These are phyloP conservation scores for Termitomyces sp. DNA, from an alignment of 768 basidiomycete genomes.

Conservation along the genomic window DNA sequence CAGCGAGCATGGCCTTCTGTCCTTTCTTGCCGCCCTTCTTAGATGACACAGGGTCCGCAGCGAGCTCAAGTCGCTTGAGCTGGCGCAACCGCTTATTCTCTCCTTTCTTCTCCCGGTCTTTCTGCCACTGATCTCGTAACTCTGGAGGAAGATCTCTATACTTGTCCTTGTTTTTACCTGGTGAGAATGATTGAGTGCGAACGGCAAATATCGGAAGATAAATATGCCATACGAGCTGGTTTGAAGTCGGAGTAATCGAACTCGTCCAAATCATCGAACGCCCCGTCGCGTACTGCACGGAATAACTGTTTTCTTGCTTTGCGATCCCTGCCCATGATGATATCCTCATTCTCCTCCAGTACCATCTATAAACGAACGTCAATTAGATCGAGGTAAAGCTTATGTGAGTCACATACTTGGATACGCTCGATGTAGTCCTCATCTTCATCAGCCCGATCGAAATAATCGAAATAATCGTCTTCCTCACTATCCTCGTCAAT, in stretches of 20 bases:
- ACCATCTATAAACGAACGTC: conserved; percentile 40
- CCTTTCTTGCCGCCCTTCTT: conserved; percentile 69
- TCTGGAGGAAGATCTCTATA: conserved; percentile 49
- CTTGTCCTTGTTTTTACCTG: conserved; percentile 50
- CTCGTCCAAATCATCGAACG: conserved; percentile 39
- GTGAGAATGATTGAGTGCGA: neutral
- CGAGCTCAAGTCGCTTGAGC: conserved; percentile 48
- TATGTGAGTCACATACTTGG: conserved; percentile 36
- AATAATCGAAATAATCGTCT: conserved; percentile 26
- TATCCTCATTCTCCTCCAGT: conserved; percentile 55
- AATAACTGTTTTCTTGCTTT: conserved; percentile 57
- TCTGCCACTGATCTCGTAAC: conserved; percentile 70
- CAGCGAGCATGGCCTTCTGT: conserved; percentile 62
- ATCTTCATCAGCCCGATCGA: conserved; percentile 44
- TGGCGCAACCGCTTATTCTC: conserved; percentile 63
- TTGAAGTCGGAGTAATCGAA: conserved; percentile 17
- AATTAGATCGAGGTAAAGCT: neutral
- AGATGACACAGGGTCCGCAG: conserved; percentile 59
- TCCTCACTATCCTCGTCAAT: conserved; percentile 29
- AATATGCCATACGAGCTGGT: conserved; percentile 47
- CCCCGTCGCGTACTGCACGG: conserved; percentile 55
- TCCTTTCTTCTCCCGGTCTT: conserved; percentile 83
- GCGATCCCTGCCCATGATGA: conserved; percentile 40
- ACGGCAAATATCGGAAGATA: neutral
- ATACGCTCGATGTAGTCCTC: conserved; percentile 55